Percentiles rank a stretch among this genome's conserved stretches.
Conservation (phyloP, 1,139 yeast species). For the Zhuliangozyma blackwelliae region DNA sequence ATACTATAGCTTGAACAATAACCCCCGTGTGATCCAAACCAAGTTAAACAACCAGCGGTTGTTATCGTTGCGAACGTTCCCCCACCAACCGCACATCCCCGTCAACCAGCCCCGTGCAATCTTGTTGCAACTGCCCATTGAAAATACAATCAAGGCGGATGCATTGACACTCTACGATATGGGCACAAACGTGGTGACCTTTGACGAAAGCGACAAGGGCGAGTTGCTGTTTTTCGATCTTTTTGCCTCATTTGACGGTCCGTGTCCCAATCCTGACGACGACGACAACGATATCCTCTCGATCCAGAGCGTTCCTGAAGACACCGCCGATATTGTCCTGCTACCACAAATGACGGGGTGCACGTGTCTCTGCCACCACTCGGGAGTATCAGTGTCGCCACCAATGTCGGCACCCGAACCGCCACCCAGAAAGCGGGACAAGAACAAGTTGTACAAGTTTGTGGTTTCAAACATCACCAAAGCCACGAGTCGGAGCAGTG, state of each 20-base stretch:
- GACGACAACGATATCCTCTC: too few species aligned
- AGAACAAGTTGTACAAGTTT: conserved; percentile 6
- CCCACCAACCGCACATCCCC: conserved; percentile 21
- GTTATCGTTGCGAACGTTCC: conserved; percentile 35
- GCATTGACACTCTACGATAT: too few species aligned
- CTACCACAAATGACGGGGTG: conserved; percentile 2
- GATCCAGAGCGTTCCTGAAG: neutral
- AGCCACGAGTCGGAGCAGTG: conserved; percentile 4
- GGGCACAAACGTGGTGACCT: too few species aligned
- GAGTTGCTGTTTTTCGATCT: too few species aligned
- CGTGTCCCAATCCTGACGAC: too few species aligned
- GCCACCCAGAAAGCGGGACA: conserved; percentile 3
- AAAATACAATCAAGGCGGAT: too few species aligned
- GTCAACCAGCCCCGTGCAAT: neutral
- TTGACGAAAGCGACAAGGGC: too few species aligned
- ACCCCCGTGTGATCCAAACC: conserved; percentile 37
- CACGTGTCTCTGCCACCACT: conserved; percentile 5
- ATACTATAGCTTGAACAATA: conserved; percentile 36
- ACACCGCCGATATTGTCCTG: conserved; percentile 1
- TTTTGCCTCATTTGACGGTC: too few species aligned
- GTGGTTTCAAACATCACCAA: conserved; percentile 5
- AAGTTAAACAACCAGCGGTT: conserved; percentile 34
- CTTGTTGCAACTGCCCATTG: too few species aligned
- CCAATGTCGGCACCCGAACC: conserved; percentile 1
- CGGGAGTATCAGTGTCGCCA: neutral